phyloP scores from a whole-genome alignment of 352 stramenopile species.

The Pythium aphanidermatum region DNA sequence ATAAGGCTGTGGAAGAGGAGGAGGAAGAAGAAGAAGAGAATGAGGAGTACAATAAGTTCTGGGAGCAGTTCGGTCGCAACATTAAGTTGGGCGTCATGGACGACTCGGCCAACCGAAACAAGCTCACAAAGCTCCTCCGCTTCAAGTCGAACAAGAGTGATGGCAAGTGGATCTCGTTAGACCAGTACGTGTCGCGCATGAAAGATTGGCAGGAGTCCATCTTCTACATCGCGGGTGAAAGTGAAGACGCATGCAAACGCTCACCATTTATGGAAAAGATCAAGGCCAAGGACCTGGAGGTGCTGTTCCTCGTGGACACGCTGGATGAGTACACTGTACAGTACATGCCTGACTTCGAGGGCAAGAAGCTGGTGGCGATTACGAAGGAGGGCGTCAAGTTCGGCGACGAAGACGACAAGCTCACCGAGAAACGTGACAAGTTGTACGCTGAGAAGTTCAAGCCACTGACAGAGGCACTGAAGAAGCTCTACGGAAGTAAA shows the following conservation, averaged over 20 bases:
- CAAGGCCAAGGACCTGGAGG: conserved; percentile 95
- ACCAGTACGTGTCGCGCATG: conserved; percentile 97
- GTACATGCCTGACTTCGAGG: conserved; percentile 92
- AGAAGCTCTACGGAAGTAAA: conserved; percentile 94
- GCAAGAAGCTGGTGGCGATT: conserved; percentile 95
- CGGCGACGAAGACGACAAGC: conserved; percentile 96
- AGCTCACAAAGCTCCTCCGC: conserved; percentile 96
- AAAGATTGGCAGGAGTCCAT: conserved; percentile 99
- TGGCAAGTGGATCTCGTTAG: conserved; percentile 91
- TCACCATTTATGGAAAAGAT: conserved; percentile 98
- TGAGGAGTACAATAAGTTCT: conserved; percentile 97
- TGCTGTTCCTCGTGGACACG: conserved; percentile 98
- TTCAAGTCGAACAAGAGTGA: conserved; percentile 95
- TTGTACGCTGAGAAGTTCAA: conserved; percentile 97
- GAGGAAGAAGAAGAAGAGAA: conserved; percentile 62
- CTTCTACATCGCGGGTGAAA: conserved; percentile 97
- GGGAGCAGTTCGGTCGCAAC: conserved; percentile 96
- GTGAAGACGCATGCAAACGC: conserved; percentile 88
- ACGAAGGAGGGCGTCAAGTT: conserved; percentile 99
- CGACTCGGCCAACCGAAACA: conserved; percentile 92
- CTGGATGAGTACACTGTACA: conserved; percentile 98
- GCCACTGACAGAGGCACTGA: conserved; percentile 93
- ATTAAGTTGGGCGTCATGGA: conserved; percentile 99
- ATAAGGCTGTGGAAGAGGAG: conserved; percentile 32
- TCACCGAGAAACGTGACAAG: conserved; percentile 93